Base-by-base conservation (phyloP, 2,329 filamentous ascomycete genomes). In the Aquanectria penicillioides region DNA sequence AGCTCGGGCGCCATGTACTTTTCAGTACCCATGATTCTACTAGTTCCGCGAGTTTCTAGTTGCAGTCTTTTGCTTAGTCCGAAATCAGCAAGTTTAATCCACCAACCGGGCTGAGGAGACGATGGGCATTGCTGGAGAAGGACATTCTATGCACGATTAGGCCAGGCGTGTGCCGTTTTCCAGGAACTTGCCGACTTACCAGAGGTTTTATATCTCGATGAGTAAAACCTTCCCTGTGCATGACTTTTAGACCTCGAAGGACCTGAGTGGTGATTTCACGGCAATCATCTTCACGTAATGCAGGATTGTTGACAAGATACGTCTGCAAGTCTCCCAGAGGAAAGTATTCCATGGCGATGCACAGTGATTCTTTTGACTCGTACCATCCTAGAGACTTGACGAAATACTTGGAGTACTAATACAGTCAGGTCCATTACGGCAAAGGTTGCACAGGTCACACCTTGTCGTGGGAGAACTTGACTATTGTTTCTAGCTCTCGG, bases 321-420 rank as follows among this genome's bases (percentile, higher is more conserved):
- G 34, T 44, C 29, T 62, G 44, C 15, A 72, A 49, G 22, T 70
- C 67, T 0, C 69, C 69, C 6, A 51, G 20, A 12, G 63, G 61
- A 22, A 64, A 44, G 44, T 67, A 69, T 43, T 71, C 66, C 69
- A 70, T 71, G 9, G 65, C 61, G 29, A 72, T 69, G 40, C 52
- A 67, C 3, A 70, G 40, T 6, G 29, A 55, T 1, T 56, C 36
- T 3, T 41, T 18, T 4, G 18, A 33, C 11, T 62, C 55, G 41
- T 67, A 71, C 69, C 69, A 72, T 4, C 68, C 69, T 9, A 62
- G 41, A n/a, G 51, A 55, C 37, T 64, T 63, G 12, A 71, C 66
- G 26, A 72, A 72, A 50, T 50, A 62, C 17, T 66, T 61, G 15
- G 53, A 48, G 33, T 69, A 69, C 62, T 67, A 15, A 28, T 28